These are phyloP conservation scores for Candida ovalis DNA, from an alignment of 805 yeast species.

Conservation along the genomic window DNA sequence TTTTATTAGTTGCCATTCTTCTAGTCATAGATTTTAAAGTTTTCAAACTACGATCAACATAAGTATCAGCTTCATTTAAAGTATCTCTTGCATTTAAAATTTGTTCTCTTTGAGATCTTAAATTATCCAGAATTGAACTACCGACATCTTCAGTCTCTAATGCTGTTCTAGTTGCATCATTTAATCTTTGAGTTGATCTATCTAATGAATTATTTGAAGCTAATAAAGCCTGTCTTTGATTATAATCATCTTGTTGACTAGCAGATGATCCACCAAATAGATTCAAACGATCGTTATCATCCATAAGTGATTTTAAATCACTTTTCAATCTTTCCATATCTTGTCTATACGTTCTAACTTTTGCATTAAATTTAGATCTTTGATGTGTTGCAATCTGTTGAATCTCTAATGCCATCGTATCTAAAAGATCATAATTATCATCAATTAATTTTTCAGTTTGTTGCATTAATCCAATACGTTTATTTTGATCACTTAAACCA, in stretches of 20 bases:
- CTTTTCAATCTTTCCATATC: slow-evolving; percentile 56
- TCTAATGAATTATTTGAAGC: slow-evolving; percentile 77
- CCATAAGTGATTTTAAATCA: slow-evolving; percentile 52
- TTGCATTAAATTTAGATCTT: slow-evolving; percentile 69
- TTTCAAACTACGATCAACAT: slow-evolving; percentile 83
- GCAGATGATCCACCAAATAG: slow-evolving; percentile 59
- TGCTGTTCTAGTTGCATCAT: slow-evolving; percentile 87
- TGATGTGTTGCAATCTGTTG: slow-evolving; percentile 74
- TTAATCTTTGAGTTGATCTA: slow-evolving; percentile 74
- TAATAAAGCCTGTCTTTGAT: slow-evolving; percentile 78
- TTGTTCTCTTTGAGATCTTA: slow-evolving; percentile 92
- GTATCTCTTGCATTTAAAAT: slow-evolving; percentile 82
- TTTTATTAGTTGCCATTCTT: slow-evolving; percentile 84
- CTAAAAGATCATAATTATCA: slow-evolving; percentile 75
- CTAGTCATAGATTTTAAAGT: slow-evolving; percentile 91
- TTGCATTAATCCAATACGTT: slow-evolving; percentile 50
- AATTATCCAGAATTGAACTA: slow-evolving; percentile 80
- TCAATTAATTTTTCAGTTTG: slow-evolving; percentile 68
- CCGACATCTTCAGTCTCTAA: slow-evolving; percentile 91
- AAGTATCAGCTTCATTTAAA: slow-evolving; percentile 82
- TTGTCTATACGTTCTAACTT: slow-evolving; percentile 65
- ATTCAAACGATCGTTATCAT: slow-evolving; percentile 66
- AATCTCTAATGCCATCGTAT: slow-evolving; percentile 84
- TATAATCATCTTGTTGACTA: slow-evolving; percentile 38
- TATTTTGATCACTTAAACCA: slow-evolving; percentile 41